phyloP scores from a whole-genome alignment of 2,329 filamentous ascomycete genomes.

The Coniella lustricola region DNA sequence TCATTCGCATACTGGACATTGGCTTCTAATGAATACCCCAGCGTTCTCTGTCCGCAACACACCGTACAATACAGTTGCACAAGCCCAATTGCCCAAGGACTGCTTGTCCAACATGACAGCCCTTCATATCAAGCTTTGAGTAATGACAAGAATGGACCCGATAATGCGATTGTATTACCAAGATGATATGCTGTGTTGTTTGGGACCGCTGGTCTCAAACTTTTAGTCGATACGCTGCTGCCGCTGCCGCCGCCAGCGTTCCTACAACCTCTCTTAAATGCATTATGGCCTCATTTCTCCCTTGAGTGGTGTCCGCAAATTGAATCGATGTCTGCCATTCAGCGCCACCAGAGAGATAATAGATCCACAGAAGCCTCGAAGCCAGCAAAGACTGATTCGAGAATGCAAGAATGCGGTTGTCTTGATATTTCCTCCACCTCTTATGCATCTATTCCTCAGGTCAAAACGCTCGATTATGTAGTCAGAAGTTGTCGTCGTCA shows the following conservation, averaged over 20 bases:
- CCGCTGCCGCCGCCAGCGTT: no score
- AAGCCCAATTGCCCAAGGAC: constrained; percentile 22
- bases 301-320: constrained; percentile 26
- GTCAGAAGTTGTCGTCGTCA: constrained; percentile 38
- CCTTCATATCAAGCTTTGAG: constrained; percentile 8
- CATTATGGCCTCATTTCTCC: constrained; percentile 23
- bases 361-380: constrained; percentile 30
- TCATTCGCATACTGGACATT: constrained; percentile 1
- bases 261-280: constrained; percentile 29
- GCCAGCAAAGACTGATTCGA: neutral
- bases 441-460: constrained; percentile 38
- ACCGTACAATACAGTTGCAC: constrained; percentile 21
- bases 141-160: neutral
- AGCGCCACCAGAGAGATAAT: constrained; percentile 35
- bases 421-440: constrained; percentile 36
- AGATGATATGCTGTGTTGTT: neutral
- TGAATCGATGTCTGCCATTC: constrained; percentile 25
- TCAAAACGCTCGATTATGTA: constrained; percentile 37
- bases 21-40: neutral
- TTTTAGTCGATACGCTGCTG: constrained; percentile 21
- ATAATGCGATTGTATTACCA: neutral
- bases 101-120: constrained; percentile 21
- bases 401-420: constrained; percentile 29
- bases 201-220: neutral
- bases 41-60: neutral